Percentiles rank a stretch among this genome's conserved stretches.
Evolutionary conservation across 2,329 filamentous ascomycete species (phyloP).

Genomic region (Calonectria pauciramosa): DNA sequence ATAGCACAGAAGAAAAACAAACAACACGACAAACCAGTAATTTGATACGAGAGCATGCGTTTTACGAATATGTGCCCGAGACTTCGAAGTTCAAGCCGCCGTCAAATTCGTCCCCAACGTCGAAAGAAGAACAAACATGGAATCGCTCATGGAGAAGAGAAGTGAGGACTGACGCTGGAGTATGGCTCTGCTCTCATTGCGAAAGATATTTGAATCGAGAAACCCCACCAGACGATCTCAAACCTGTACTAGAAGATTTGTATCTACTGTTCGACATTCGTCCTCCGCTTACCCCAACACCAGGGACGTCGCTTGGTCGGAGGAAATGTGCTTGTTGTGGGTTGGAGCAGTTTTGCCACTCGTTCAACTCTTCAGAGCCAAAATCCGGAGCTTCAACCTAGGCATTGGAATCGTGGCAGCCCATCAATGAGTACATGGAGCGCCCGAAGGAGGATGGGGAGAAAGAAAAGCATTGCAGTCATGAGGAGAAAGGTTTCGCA

Average conservation of each 20-base stretch:
- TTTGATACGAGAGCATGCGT: background rate
- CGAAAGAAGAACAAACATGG: background rate
- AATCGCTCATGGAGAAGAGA: constrained; percentile 28
- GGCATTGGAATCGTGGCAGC: background rate
- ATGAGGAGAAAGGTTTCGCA: background rate
- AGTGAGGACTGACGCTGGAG: background rate
- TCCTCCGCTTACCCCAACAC: constrained; percentile 30
- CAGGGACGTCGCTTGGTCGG: constrained; percentile 8
- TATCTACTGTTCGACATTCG: constrained; percentile 16
- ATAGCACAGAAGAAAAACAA: background rate
- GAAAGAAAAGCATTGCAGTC: background rate
- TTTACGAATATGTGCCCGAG: background rate
- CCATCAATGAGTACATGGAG: background rate
- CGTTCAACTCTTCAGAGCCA: background rate
- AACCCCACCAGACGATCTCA: background rate
- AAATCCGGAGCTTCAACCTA: background rate
- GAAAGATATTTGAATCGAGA: constrained; percentile 14
- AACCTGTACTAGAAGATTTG: background rate
- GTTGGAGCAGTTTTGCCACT: constrained; percentile 24
- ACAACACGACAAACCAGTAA: background rate
- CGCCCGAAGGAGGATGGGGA: background rate
- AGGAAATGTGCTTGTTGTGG: constrained; percentile 33
- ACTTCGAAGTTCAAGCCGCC: background rate
- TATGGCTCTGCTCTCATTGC: background rate
- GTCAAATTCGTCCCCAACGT: too few relatives aligned